A percentile compares a stretch with the other conserved stretches of the same genome.
These are phyloP conservation scores for Leccinum rimulosum DNA, from an alignment of 768 basidiomycete genomes.

Conservation along the genomic window DNA sequence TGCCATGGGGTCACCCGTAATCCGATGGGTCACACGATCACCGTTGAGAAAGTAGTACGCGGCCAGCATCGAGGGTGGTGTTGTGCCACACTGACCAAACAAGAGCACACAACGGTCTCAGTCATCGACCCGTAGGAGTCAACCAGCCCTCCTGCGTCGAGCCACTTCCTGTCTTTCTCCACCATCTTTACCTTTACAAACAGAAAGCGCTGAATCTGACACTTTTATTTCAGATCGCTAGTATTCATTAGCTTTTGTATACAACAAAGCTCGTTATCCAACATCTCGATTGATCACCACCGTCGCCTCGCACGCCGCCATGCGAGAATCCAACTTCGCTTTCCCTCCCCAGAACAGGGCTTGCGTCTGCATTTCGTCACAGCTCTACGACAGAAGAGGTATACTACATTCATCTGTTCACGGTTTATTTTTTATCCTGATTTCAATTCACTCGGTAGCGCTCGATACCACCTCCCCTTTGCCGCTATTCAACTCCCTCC, in stretches of 20 bases:
- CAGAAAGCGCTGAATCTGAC: not conserved
- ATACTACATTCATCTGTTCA: constrained; percentile 25
- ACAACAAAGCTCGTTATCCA: constrained; percentile 6
- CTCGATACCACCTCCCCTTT: constrained; percentile 56
- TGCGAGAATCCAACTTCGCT: constrained; percentile 95
- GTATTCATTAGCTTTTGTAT: not conserved
- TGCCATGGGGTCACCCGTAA: not conserved
- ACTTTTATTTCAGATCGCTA: not conserved
- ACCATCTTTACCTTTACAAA: constrained; percentile 1
- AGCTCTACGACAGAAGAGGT: constrained; percentile 95
- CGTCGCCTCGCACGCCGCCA: constrained; percentile 34
- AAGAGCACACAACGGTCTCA: constrained; percentile 28
- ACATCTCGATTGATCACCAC: constrained; percentile 19
- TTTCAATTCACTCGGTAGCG: constrained; percentile 29
- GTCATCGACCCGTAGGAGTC: constrained; percentile 28
- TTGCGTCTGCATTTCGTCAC: constrained; percentile 89
- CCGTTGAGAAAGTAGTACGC: no score
- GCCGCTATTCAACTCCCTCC: constrained; percentile 89
- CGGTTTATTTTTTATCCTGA: constrained; percentile 2
- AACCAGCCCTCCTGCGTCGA: constrained; percentile 25
- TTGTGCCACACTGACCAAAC: constrained; percentile 31
- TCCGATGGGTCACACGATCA: not conserved
- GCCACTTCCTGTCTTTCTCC: constrained; percentile 13
- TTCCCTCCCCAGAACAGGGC: constrained; percentile 95
- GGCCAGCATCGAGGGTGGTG: no score